phyloP scores from a whole-genome alignment of 1,139 yeast species.

The Yamadazyma sp. region DNA sequence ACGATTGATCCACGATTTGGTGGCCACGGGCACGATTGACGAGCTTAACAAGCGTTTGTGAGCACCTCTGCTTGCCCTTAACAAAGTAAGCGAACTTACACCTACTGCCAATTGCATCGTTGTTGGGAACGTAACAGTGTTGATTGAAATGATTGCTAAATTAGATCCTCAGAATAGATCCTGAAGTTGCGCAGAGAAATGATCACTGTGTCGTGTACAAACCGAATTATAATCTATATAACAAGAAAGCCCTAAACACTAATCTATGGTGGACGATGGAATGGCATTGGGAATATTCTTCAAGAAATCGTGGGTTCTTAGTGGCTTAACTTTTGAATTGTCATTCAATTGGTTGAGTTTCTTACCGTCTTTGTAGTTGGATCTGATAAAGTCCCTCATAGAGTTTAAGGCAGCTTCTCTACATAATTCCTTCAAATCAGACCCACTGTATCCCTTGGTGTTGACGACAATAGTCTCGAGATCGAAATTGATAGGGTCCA shows the following conservation, averaged over 20 bases:
- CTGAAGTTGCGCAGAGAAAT: background rate
- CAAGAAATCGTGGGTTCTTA: slow-evolving; percentile 47
- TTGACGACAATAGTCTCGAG: slow-evolving; percentile 56
- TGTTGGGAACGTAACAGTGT: too few relatives aligned
- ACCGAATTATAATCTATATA: too few relatives aligned
- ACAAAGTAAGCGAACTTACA: too few relatives aligned
- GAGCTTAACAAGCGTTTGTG: too few relatives aligned
- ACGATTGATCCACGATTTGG: background rate
- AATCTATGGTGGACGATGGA: slow-evolving; percentile 34
- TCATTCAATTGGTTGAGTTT: slow-evolving; percentile 23
- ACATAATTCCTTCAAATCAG: slow-evolving; percentile 87
- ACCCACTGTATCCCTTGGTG: slow-evolving; percentile 83
- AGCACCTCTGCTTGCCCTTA: too few relatives aligned
- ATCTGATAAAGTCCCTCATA: slow-evolving; percentile 77
- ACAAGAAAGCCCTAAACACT: slow-evolving; percentile 9
- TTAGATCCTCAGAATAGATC: background rate
- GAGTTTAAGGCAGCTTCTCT: slow-evolving; percentile 92
- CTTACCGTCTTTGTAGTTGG: slow-evolving; percentile 46
- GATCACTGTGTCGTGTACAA: background rate
- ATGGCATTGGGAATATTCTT: slow-evolving; percentile 33
- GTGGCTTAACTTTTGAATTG: slow-evolving; percentile 41
- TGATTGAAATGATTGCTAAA: too few relatives aligned
- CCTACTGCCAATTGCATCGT: too few relatives aligned
- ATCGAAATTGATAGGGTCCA: slow-evolving; percentile 60
- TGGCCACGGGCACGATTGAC: too few relatives aligned